Percentiles rank a stretch among this genome's conserved stretches.
These are phyloP conservation scores for Microstroma glucosiphilum DNA, from an alignment of 1,284 basidiomycete species.

Conservation along the genomic window DNA sequence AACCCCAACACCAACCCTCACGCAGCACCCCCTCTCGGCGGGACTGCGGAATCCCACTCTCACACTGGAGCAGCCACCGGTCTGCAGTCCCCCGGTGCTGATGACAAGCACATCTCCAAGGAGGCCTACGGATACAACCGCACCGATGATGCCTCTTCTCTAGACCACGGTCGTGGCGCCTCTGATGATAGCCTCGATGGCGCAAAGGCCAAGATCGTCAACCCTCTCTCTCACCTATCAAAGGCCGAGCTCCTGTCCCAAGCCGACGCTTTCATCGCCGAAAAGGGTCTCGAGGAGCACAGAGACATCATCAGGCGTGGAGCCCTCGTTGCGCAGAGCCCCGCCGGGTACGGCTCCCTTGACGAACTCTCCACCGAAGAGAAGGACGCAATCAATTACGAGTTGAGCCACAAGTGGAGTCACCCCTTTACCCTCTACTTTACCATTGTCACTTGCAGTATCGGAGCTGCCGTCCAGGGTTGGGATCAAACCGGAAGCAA, in stretches of 20 bases:
- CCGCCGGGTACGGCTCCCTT: conserved; percentile 55
- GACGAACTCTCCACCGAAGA: conserved; percentile 61
- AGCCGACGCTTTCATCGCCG: conserved; percentile 24
- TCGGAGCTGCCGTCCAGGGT: conserved; percentile 65
- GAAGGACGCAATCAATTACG: conserved; percentile 53
- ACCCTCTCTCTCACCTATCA: conserved; percentile 10
- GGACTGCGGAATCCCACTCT: no score
- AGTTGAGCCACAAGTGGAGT: conserved; percentile 58
- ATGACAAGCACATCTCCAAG: no score
- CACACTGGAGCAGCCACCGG: no score
- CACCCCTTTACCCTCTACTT: conserved; percentile 59
- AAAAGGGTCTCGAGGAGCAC: conserved; percentile 21
- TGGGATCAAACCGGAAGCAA: conserved; percentile 68
- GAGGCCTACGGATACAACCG: no score
- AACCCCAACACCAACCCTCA: no score
- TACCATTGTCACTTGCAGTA: conserved; percentile 58
- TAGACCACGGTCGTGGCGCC: no score
- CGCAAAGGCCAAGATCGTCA: conserved; percentile 7
- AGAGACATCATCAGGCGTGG: conserved; percentile 23
- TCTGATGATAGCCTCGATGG: no score
- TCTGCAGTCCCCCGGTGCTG: no score
- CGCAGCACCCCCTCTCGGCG: no score
- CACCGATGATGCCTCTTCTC: no score
- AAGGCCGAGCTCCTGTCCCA: conserved; percentile 13
- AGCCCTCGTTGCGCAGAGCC: conserved; percentile 25